Conservation (phyloP, 148 eudicot species). For the Fallopia convolvulus region DNA sequence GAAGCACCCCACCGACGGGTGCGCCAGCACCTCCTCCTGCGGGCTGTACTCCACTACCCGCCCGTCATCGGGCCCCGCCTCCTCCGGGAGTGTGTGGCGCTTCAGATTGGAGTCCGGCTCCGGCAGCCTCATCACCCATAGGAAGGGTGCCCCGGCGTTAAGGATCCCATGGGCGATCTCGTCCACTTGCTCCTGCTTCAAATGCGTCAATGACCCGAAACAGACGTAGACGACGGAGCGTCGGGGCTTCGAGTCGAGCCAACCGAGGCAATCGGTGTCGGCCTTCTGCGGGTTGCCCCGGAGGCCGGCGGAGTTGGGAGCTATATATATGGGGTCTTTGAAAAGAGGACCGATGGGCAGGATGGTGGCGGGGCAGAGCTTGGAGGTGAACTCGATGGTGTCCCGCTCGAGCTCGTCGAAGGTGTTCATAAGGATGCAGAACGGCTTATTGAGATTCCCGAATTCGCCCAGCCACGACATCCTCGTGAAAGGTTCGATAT, state of each 20-base stretch:
- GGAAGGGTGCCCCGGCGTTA: constrained; percentile 17
- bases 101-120: constrained; percentile 10
- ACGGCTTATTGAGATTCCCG: constrained; percentile 20
- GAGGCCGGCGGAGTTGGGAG: constrained; percentile 13
- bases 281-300: constrained; percentile 12
- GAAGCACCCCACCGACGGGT: constrained; percentile 33
- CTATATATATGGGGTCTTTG: constrained; percentile 15
- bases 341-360: constrained; percentile 68
- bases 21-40: constrained; percentile 39
- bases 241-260: not conserved
- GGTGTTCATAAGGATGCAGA: constrained; percentile 58
- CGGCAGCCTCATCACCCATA: constrained; percentile 72
- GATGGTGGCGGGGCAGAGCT: constrained; percentile 28
- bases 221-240: not conserved
- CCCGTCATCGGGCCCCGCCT: not conserved
- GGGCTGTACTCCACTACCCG: not conserved
- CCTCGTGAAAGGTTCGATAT: constrained; percentile 19
- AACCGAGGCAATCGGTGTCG: not conserved
- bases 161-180: not conserved
- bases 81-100: constrained; percentile 26
- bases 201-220: not conserved
- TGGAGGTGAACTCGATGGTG: constrained; percentile 32
- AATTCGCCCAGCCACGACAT: not conserved
- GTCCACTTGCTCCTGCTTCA: not conserved
- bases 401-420: constrained; percentile 60